These are phyloP conservation scores for Suillus luteus DNA, from an alignment of 768 basidiomycete species.

Conservation along the genomic window DNA sequence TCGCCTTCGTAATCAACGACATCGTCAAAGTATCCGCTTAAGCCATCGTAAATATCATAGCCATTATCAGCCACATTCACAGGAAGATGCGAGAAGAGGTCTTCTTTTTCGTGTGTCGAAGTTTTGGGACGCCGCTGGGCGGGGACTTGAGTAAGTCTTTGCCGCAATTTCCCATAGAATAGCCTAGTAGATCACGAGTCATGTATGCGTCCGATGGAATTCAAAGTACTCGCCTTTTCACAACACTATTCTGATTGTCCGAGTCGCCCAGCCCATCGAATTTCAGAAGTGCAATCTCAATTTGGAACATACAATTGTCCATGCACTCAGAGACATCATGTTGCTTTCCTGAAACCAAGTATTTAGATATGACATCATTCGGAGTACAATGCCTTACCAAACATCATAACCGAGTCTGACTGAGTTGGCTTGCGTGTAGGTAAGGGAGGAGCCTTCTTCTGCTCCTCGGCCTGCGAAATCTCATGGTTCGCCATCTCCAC, in stretches of 20 bases:
- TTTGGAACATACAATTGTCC: conserved; percentile 99
- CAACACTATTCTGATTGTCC: conserved; percentile 71
- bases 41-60: conserved; percentile 91
- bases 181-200: conserved; percentile 43
- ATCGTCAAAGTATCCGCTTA: conserved; percentile 90
- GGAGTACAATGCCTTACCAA: conserved; percentile 53
- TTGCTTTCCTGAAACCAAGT: conserved; percentile 67
- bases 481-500: conserved; percentile 29
- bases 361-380: conserved; percentile 7
- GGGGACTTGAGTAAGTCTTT: conserved; percentile 45
- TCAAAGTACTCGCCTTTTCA: conserved; percentile 64
- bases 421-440: conserved; percentile 54
- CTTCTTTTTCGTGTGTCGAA: conserved; percentile 82
- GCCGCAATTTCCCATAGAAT: conserved; percentile 89
- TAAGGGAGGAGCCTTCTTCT: conserved; percentile 54
- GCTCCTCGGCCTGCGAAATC: conserved; percentile 24
- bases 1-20: conserved; percentile 85
- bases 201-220: background rate
- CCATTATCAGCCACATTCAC: conserved; percentile 90
- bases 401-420: conserved; percentile 86
- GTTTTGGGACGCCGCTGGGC: conserved; percentile 44
- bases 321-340: conserved; percentile 99
- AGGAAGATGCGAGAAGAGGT: conserved; percentile 90
- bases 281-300: conserved; percentile 87
- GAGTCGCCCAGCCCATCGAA: conserved; percentile 49